These are phyloP conservation scores for Ogataea henricii DNA, from an alignment of 805 yeast genomes.

Conservation along the genomic window DNA sequence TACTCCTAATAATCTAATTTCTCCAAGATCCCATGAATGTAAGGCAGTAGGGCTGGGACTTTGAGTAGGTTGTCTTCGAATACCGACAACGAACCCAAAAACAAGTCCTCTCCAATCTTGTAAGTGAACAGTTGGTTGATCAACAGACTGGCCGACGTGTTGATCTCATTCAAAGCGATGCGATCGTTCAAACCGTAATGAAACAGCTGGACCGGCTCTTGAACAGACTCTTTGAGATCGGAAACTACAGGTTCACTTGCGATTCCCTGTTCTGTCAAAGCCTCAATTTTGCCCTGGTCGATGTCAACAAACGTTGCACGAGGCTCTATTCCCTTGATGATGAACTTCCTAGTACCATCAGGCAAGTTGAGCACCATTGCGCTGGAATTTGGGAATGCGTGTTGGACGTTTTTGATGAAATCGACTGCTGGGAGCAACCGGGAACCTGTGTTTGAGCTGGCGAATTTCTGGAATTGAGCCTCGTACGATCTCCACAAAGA, in stretches of 20 bases:
- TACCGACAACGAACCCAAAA: slow-evolving; percentile 34
- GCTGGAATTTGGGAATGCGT: slow-evolving; percentile 82
- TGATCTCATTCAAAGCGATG: slow-evolving; percentile 40
- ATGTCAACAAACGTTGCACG: slow-evolving; percentile 58
- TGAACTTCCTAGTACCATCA: slow-evolving; percentile 72
- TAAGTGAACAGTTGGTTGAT: slow-evolving; percentile 38
- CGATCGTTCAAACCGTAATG: slow-evolving; percentile 37
- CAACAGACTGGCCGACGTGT: slow-evolving; percentile 39
- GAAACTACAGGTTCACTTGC: slow-evolving; percentile 10
- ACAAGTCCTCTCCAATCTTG: slow-evolving; percentile 36
- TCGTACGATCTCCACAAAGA: slow-evolving; percentile 96
- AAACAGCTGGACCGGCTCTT: slow-evolving; percentile 33
- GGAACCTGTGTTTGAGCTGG: slow-evolving; percentile 43
- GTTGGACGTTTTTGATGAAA: slow-evolving; percentile 89
- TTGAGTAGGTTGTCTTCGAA: slow-evolving; percentile 36
- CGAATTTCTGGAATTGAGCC: slow-evolving; percentile 70
- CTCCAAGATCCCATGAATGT: slow-evolving; percentile 26
- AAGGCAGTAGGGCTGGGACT: slow-evolving; percentile 37
- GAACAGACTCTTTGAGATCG: slow-evolving; percentile 26
- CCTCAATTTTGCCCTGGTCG: slow-evolving; percentile 46
- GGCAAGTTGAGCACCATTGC: slow-evolving; percentile 86
- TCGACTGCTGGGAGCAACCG: slow-evolving; percentile 91
- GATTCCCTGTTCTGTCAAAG: slow-evolving; percentile 30
- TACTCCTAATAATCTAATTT: slow-evolving; percentile 23
- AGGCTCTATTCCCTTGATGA: slow-evolving; percentile 93